These are phyloP conservation scores for Lactuca saligna DNA, from an alignment of 129 eudicot species.

Conservation along the genomic window DNA sequence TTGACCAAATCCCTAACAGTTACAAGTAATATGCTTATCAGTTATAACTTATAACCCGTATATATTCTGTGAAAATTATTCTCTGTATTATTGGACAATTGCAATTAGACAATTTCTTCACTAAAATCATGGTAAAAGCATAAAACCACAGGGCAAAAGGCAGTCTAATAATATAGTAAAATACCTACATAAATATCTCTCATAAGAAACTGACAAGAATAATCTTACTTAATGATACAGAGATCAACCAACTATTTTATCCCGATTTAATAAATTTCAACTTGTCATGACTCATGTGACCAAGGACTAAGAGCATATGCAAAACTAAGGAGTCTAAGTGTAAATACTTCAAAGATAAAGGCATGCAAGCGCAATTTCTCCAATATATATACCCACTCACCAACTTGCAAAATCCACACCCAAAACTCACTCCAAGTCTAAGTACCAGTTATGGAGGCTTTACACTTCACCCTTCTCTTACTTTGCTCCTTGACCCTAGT, in stretches of 20 bases:
- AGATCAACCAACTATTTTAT: conserved; percentile 18
- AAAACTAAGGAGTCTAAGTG: conserved; percentile 16
- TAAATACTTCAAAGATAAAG: conserved; percentile 14
- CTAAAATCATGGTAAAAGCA: background rate
- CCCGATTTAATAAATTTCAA: conserved; percentile 16
- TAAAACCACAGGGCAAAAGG: background rate
- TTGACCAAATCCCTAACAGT: background rate
- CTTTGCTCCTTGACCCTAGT: conserved; percentile 31
- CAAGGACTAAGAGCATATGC: background rate
- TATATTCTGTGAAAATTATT: no score
- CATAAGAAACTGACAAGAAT: background rate
- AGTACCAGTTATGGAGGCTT: conserved; percentile 29
- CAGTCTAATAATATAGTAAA: background rate
- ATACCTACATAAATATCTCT: background rate
- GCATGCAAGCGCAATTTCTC: conserved; percentile 24
- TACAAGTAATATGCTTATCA: background rate
- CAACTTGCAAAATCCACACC: conserved; percentile 24
- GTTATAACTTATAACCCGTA: background rate
- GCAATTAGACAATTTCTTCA: background rate
- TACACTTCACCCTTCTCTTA: conserved; percentile 37
- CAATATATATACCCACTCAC: conserved; percentile 32
- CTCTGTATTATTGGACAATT: background rate
- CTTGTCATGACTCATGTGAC: conserved; percentile 22
- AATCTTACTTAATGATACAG: conserved; percentile 12
- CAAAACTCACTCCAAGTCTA: conserved; percentile 12